Base-by-base conservation (phyloP, 345 rosid genomes). In the Bruguiera sexangula region DNA sequence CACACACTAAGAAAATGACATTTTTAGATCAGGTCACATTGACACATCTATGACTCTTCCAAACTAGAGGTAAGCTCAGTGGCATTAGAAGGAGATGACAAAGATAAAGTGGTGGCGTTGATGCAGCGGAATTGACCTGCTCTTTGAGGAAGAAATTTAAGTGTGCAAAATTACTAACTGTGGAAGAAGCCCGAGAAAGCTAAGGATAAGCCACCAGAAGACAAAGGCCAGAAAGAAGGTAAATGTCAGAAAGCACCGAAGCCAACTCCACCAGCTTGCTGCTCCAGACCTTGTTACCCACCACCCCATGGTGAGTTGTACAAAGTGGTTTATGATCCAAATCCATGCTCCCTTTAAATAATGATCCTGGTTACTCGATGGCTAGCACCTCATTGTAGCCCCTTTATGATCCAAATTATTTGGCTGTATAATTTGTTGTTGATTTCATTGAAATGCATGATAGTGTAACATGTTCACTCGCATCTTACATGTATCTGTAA, bases 41-140 rank as follows among this genome's bases (percentile, higher is more conserved):
- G 37, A 34, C 37, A 34, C 8, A 8, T 6, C 8, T 34, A 34
- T 34, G 37, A 34, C 37, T 6, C 37, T 34, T 6, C 37, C 37
- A 34, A 34, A 34, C 37, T 55, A 83, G 86, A 86, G 63, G 84
- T 79, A 39, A 70, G 53, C 19, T 79, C 83, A 2, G 80, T 82
- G 72, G 82, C 77, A 6, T 59, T 85, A 7, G 77, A 80, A 72
- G 86, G 88, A 8, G 72, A 67, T 2, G 69, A 55, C 32, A 63
- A 66, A 39, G 15, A 39, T 2, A 63, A 66, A 43, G 54, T 85
- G 69, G 69, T 0, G 80, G 70, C 10, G 66, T 82, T 6, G 86
- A 85, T 66, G 82, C 81, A 43, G 82, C 76, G 3, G 18, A 3
- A 56, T 10, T 56, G 30, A 56, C 60, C 30, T 22, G 30, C 16